These are phyloP conservation scores for Dictyostelium capitatum DNA, from an alignment of 78 protist species.

Conservation along the genomic window DNA sequence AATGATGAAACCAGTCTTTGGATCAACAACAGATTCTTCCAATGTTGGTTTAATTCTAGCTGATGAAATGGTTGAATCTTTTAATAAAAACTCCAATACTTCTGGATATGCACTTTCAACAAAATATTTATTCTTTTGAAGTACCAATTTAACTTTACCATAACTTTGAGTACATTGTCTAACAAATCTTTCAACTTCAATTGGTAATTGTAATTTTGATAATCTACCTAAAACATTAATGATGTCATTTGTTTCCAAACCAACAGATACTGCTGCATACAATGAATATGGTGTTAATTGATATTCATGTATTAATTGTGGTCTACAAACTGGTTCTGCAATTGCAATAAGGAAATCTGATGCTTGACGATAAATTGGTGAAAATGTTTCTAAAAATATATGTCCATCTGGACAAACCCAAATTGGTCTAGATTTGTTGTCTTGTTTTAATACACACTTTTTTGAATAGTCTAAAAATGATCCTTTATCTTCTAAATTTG, in stretches of 20 bases:
- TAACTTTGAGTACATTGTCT: conserved; percentile 80
- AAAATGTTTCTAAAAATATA: conserved; percentile 94
- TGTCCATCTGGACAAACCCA: conserved; percentile 94
- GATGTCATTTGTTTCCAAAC: conserved; percentile 89
- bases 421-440: conserved; percentile 87
- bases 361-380: conserved; percentile 93
- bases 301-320: conserved; percentile 94
- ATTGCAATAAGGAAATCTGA: conserved; percentile 97
- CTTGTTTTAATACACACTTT: conserved; percentile 39
- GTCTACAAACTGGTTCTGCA: conserved; percentile 96
- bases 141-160: conserved; percentile 92
- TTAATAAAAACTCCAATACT: conserved; percentile 71
- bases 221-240: conserved; percentile 62
- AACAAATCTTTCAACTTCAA: conserved; percentile 56
- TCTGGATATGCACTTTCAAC: conserved; percentile 77
- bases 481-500: neutral
- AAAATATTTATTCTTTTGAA: conserved; percentile 84
- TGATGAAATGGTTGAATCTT: conserved; percentile 65
- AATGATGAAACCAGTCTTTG: conserved; percentile 80
- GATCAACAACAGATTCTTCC: conserved; percentile 19
- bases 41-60: conserved; percentile 69
- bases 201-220: conserved; percentile 83
- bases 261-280: conserved; percentile 96
- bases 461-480: conserved; percentile 50
- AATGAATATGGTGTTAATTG: conserved; percentile 95